Conservation (phyloP, 805 yeast genomes). For the Scheffersomyces stipitis region DNA sequence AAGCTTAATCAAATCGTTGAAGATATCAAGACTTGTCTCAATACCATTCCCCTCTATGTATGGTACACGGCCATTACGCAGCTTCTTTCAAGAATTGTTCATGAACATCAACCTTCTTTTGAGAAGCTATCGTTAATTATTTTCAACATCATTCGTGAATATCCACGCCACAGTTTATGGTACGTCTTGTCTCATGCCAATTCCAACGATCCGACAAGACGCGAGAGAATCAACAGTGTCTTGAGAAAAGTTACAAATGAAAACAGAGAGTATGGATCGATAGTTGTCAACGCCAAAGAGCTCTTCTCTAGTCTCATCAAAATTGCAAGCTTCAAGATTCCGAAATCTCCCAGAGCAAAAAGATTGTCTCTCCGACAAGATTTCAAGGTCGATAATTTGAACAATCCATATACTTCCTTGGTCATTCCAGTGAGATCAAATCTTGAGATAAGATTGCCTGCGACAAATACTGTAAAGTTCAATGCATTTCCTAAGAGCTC, state of each 20-base stretch:
- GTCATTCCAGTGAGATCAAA: constrained; percentile 76
- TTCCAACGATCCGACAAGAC: constrained; percentile 44
- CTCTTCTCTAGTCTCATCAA: constrained; percentile 43
- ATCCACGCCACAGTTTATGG: constrained; percentile 89
- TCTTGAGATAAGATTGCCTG: constrained; percentile 65
- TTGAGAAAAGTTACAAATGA: constrained; percentile 15
- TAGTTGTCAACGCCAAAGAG: constrained; percentile 26
- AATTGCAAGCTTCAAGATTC: constrained; percentile 41
- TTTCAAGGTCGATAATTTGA: constrained; percentile 33
- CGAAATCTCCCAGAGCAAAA: constrained; percentile 31
- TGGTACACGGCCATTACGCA: constrained; percentile 91
- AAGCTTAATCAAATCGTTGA: constrained; percentile 47
- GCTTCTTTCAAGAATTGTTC: constrained; percentile 73
- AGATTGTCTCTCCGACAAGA: constrained; percentile 41
- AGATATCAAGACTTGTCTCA: constrained; percentile 45
- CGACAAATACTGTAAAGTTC: constrained; percentile 39
- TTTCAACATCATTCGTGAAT: constrained; percentile 53
- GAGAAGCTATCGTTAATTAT: constrained; percentile 59
- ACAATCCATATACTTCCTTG: constrained; percentile 39
- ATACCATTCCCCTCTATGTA: constrained; percentile 46
- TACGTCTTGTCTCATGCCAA: constrained; percentile 68
- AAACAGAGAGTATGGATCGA: constrained; percentile 12
- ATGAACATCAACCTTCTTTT: constrained; percentile 56
- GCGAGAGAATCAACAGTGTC: constrained; percentile 25
- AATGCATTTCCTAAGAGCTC: constrained; percentile 47